phyloP scores from a whole-genome alignment of 768 basidiomycete species.

The Lentinula aciculospora region DNA sequence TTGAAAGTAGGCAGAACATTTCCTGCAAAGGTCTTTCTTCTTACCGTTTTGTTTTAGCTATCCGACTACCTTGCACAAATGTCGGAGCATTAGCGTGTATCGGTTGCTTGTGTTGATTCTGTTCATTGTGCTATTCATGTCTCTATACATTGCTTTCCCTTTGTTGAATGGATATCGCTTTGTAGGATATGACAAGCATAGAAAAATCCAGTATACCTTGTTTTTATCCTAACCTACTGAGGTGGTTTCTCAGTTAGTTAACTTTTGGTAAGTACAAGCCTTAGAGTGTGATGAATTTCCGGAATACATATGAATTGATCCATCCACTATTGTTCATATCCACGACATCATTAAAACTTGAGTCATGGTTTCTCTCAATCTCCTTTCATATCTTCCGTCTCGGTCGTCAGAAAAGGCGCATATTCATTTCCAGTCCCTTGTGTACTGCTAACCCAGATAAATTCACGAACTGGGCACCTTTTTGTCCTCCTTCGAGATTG shows the following conservation, averaged over 20 bases:
- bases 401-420: neutral
- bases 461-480: neutral
- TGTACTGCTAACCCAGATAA: neutral
- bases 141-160: neutral
- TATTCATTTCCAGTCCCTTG: neutral
- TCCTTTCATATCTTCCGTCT: neutral
- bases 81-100: slow-evolving; percentile 42
- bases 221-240: no score
- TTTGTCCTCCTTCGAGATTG: neutral
- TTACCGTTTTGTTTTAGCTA: slow-evolving; percentile 28
- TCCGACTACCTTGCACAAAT: slow-evolving; percentile 70
- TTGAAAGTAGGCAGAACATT: slow-evolving; percentile 56
- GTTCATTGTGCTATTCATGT: neutral
- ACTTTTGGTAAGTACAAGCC: no score
- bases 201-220: no score
- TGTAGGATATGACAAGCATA: no score
- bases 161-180: no score
- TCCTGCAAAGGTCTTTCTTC: slow-evolving; percentile 4
- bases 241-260: no score
- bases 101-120: no score
- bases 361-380: neutral
- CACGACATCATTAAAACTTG: neutral
- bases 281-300: no score
- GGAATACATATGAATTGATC: no score
- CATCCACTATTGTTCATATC: neutral